Base-by-base conservation (phyloP, 2,329 filamentous ascomycete genomes). In the Colletotrichum horii region DNA sequence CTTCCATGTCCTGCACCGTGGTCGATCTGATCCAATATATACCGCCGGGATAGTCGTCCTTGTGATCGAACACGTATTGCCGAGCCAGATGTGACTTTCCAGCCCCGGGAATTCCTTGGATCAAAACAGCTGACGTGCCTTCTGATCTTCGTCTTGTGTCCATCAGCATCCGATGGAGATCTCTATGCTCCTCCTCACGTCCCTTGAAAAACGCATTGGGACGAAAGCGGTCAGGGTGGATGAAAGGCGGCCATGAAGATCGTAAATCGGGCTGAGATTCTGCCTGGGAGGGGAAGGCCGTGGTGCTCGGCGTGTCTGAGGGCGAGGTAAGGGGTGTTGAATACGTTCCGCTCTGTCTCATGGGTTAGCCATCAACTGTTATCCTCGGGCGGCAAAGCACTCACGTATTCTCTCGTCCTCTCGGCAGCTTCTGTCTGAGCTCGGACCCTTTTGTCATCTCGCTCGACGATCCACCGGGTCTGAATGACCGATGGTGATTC, bases 21-120 rank as follows among this genome's bases (percentile, higher is more conserved):
- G 91, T 93, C 11, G 92, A 91, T 65, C 92, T 89, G 19, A 94
- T 88, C 93, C 93, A 95, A 81, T 93, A 95, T 58, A 94, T 87
- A 2, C 93, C 93, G 3, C 92, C 92, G 0, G 90, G 89, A 78
- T 93, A 94, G 75, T 90, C 85, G 6, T 87, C 83, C 43, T 87
- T 89, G 78, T 94, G 89, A 6, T 86, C 82, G 78, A 92, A 93
- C 34, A 93, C 89, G 80, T 94, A 94, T 81, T 94, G 88, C 5
- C 93, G 88, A 32, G 92, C 92, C 16, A 94, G 84, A 79, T 94
- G 93, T 2, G 92, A 92, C 82, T 95, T 95, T 4, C 93, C 93
- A 16, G 90, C 90, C 3, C 93, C 93, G 3, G 92, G 91, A 52
- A 92, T 89, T 43, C 91, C 91, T 77, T 91, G 90, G 14, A 95